Evolutionary conservation across 2,329 filamentous ascomycete genomes (phyloP), one percentile per base, ranked within the genome.

Genomic region (Tolypocladium cylindrosporum): DNA sequence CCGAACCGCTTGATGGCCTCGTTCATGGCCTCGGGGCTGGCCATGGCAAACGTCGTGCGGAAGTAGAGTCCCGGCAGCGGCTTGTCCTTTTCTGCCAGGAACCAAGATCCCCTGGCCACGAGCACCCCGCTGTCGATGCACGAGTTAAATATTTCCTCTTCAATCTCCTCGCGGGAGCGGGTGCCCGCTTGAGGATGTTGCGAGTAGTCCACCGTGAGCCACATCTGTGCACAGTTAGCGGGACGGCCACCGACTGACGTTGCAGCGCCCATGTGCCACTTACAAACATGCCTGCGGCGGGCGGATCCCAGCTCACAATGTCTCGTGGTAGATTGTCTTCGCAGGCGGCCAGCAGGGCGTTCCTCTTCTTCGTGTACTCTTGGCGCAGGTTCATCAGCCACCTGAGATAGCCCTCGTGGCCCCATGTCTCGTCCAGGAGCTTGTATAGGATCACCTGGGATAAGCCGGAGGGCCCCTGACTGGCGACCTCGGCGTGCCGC

Each of bases 211-310:
- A 94, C 75, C 56, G 82, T 78, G 59, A 94, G 75, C 90, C 90
- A 94, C 68, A 90, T 80, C 84, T 87, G 56, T 8, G 13, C 39
- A 19, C 1, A 14, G 19, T 52, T 14, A 52, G 48, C 48, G 31
- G 48, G 27, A 5, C 8, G 31, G 19, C 19, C 48, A n/a, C 19
- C 4, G 19, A 37, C 7, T 7, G 31, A 37, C 34, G 9, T 37
- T 21, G 19, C 13, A 48, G 27, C 45, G 4, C 19, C 1, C 14
- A 3, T 21, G 31, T 10, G 9, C 31, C 24, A 60, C 87, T 80
- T 74, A 90, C 88, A 82, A 99, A 99, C 94, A 99, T 99, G 69
- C 93, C 93, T 1, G 92, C 90, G 58, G 81, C 82, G 0, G 93
- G 92, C 0, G 89, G 82, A 34, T 77, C 82, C 91, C 92, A 97